Conservation (phyloP, 2,329 filamentous ascomycete genomes). For the Dactylellina cionopaga region DNA sequence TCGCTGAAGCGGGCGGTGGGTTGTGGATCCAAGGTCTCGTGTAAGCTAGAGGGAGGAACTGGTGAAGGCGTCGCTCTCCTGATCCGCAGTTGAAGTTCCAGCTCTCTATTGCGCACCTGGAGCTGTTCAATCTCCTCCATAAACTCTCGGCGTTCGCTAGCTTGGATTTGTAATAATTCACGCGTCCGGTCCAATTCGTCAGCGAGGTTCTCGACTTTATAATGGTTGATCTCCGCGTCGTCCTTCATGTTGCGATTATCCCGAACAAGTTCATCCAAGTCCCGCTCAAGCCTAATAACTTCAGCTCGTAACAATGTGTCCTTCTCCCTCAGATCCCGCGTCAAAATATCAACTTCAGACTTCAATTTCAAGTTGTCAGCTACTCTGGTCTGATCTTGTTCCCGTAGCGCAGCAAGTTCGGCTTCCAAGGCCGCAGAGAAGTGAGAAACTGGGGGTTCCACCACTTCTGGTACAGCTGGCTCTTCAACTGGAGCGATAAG, state of each 20-base stretch:
- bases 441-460: constrained; percentile 15
- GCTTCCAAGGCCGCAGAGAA: constrained; percentile 42
- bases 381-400: constrained; percentile 35
- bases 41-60: constrained; percentile 32
- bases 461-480: not conserved
- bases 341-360: constrained; percentile 45
- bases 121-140: constrained; percentile 50
- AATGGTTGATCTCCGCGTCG: constrained; percentile 49
- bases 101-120: constrained; percentile 38
- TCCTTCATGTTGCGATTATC: constrained; percentile 51
- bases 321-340: constrained; percentile 42
- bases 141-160: constrained; percentile 45
- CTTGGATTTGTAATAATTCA: constrained; percentile 46
- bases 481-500: not conserved
- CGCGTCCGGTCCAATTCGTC: constrained; percentile 48
- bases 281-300: constrained; percentile 31
- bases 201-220: constrained; percentile 49
- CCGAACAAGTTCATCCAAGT: constrained; percentile 37
- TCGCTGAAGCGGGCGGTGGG: constrained; percentile 24
- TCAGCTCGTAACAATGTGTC: constrained; percentile 41
- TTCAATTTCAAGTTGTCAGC: constrained; percentile 45
- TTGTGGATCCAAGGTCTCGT: constrained; percentile 21
- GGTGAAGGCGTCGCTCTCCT: constrained; percentile 38
- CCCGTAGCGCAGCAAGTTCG: constrained; percentile 28
- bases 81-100: constrained; percentile 48